Base-by-base conservation (phyloP, 2,329 filamentous ascomycete species). In the Hymenoscyphus repandus region DNA sequence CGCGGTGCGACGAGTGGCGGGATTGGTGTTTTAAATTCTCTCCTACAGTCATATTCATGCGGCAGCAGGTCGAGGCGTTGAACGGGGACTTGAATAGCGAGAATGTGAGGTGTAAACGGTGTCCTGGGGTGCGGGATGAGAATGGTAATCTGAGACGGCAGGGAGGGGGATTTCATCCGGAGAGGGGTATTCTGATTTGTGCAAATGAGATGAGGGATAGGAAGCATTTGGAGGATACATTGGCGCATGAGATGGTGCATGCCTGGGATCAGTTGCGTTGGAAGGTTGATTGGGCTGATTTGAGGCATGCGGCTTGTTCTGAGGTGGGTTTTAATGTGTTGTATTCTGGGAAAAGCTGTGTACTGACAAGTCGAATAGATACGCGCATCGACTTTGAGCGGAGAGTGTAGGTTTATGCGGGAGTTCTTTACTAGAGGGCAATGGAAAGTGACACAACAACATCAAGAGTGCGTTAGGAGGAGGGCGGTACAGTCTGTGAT, bases 231-330 rank as follows among this genome's bases (percentile, higher is more conserved):
- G 93, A 99, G 72, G 93, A 99, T 68, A 96, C 91, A 10, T 74
- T 99, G 64, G 85, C 91, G 27, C 93, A 99, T 70, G 93, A 99
- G 73, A 95, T 99, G 90, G 87, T 99, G 47, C 93, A 99, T 69
- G 91, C 91, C 1, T 97, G 90, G 76, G 93, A 99, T 68, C 87
- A 95, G 68, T 66, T 97, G 61, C 75, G 92, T 57, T 99, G 90
- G 75, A 93, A 96, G 70, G 83, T 96, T 40, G 86, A 97, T 65
- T 88, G 87, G 74, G 70, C 74, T 81, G 75, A 90, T 67, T 68
- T 99, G 69, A 83, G 85, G 68, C 93, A 99, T 71, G 88, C 91
- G 33, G 93, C 93, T 49, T 99, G 93, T 69, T 86, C 91, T 50
- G 93, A 99, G 83, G 89, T 92, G 70, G 56, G 67, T 40, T 54